Evolutionary conservation across 2,329 filamentous ascomycete genomes (phyloP), one percentile per base, ranked within the genome.

Genomic region (Aspergillus ochraceus): DNA sequence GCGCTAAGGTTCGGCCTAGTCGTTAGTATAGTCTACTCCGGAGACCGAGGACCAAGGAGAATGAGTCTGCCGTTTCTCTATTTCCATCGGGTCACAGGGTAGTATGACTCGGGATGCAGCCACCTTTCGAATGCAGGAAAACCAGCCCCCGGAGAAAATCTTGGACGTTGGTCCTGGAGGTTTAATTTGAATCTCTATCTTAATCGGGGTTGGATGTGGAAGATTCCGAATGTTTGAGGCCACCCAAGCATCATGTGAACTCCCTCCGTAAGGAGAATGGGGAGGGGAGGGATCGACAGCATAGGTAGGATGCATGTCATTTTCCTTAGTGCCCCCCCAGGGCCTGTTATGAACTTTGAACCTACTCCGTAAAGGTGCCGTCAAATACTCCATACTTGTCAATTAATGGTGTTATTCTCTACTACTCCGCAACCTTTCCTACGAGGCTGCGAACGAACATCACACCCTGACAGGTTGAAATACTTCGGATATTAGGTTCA

Each of bases 251-350:
- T 42, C 36, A 42, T 42, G 36, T 42, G 14, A n/a, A 42, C 36
- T 8, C 36, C 5, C 17, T 17, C 36, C 36, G 36, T n/a, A 42
- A n/a, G 36, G 14, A n/a, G 36, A 42, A 42, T 17, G 36, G 36
- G 36, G 36, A n/a, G 36, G 36, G 36, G 36, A 14, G 14, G 36
- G 36, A 42, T 42, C 36, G 36, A 42, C 36, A 42, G 36, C 14
- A n/a, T 42, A 42, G 36, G 6, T 42, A 42, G 14, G 36, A 42
- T 63, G 61, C 61, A 63, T 61, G 61, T 63, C 61, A 63, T 63
- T 46, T 51, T 45, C 30, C 52, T 47, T 47, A 32, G 45, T 59
- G 14, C 36, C 36, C 36, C 36, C 36, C 36, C 36, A 42, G 8
- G 36, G 36, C 36, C 14, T 6, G 36, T n/a, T 42, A 42, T 42